Percentiles rank a stretch among this genome's conserved stretches.
Evolutionary conservation across 768 basidiomycete species (phyloP).

Genomic region (Pleurotus eryngii): DNA sequence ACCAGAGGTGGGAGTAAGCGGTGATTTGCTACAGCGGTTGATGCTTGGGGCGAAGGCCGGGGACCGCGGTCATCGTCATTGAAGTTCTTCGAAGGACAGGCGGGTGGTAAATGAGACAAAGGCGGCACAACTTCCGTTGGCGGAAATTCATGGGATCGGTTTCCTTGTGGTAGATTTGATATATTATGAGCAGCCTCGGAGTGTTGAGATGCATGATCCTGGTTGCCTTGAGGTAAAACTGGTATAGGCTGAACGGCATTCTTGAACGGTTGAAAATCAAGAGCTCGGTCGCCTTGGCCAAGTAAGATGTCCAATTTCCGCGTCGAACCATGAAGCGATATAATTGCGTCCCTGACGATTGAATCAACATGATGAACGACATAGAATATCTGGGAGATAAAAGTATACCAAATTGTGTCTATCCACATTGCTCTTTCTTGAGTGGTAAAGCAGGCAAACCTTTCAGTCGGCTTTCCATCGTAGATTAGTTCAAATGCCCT

Average conservation of each 20-base stretch:
- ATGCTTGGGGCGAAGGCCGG: slow-evolving; percentile 14
- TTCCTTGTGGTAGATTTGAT: no score
- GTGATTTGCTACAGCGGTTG: not conserved
- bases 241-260: no score
- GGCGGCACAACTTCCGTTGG: no score
- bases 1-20: slow-evolving; percentile 2
- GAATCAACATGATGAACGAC: not conserved
- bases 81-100: no score
- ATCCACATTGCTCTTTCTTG: slow-evolving; percentile 72
- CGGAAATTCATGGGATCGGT: no score
- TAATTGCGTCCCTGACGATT: slow-evolving; percentile 52
- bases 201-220: no score
- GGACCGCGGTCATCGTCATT: slow-evolving; percentile 4
- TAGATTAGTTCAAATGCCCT: slow-evolving; percentile 68
- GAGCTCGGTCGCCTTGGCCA: no score
- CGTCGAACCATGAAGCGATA: slow-evolving; percentile 30
- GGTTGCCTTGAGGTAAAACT: no score
- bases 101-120: no score
- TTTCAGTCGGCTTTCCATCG: slow-evolving; percentile 47
- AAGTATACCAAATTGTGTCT: slow-evolving; percentile 64
- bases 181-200: no score
- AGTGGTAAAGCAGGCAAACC: slow-evolving; percentile 59
- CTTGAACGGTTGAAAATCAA: no score
- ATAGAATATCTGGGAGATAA: not conserved
- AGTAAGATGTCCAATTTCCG: not conserved